Percentiles rank a stretch among this genome's conserved stretches.
These are phyloP conservation scores for Madurella mycetomatis DNA, from an alignment of 2,329 filamentous ascomycete species.

Conservation along the genomic window DNA sequence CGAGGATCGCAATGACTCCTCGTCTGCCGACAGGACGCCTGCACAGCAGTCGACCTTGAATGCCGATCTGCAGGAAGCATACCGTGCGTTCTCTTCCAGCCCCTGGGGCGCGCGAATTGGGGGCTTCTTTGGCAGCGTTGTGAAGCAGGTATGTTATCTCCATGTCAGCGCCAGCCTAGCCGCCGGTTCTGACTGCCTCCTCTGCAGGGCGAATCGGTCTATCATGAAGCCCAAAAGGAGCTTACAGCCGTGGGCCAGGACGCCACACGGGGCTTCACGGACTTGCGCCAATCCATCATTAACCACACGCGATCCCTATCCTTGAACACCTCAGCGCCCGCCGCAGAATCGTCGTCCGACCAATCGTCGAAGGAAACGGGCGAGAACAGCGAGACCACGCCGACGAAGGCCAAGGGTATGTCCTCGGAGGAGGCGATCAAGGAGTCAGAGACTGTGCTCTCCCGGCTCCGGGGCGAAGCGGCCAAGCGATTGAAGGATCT, in stretches of 20 bases:
- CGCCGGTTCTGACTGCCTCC: neutral
- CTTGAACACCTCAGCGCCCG: conserved; percentile 44
- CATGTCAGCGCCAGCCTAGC: neutral
- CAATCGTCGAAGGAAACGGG: conserved; percentile 30
- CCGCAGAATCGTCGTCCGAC: conserved; percentile 26
- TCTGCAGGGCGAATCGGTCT: conserved; percentile 67
- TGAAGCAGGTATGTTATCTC: conserved; percentile 67
- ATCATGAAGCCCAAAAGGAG: conserved; percentile 83
- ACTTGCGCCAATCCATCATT: conserved; percentile 62
- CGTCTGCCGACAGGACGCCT: conserved; percentile 39
- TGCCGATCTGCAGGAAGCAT: conserved; percentile 87
- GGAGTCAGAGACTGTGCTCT: conserved; percentile 63
- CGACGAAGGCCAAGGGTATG: conserved; percentile 39
- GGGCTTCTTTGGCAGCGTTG: conserved; percentile 84
- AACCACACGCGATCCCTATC: conserved; percentile 71
- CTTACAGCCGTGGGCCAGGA: conserved; percentile 73
- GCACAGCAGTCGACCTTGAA: conserved; percentile 61
- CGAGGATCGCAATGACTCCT: conserved; percentile 42
- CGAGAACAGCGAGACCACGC: conserved; percentile 38
- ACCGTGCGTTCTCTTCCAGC: conserved; percentile 85
- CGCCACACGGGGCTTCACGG: conserved; percentile 74
- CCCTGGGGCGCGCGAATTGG: conserved; percentile 88
- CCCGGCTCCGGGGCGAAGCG: conserved; percentile 71
- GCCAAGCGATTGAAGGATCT: conserved; percentile 82
- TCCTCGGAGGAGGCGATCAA: conserved; percentile 41